These are phyloP conservation scores for Boletus coccyginus DNA, from an alignment of 768 basidiomycete genomes.

Conservation along the genomic window DNA sequence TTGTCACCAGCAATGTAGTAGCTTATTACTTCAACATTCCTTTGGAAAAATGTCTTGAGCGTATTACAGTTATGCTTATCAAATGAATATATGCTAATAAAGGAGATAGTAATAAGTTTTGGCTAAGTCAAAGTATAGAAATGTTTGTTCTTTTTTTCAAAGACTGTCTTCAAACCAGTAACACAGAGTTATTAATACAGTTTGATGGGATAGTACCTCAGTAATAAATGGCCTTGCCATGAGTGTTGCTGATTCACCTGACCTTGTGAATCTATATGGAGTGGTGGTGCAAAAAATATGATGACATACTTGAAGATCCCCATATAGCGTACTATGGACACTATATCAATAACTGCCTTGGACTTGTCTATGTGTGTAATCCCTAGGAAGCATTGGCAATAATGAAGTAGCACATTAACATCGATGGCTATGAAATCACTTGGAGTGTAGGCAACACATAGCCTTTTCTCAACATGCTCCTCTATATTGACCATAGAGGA, in stretches of 20 bases:
- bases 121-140: too few relatives aligned
- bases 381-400: background rate
- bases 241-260: conserved; percentile 2
- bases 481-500: background rate
- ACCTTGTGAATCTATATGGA: conserved; percentile 10
- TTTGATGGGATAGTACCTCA: background rate
- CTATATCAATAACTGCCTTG: too few relatives aligned
- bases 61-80: background rate
- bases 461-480: conserved; percentile 2
- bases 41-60: background rate
- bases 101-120: too few relatives aligned
- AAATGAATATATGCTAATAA: too few relatives aligned
- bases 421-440: background rate
- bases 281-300: too few relatives aligned
- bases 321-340: too few relatives aligned
- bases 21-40: conserved; percentile 1
- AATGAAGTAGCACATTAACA: background rate
- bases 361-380: too few relatives aligned
- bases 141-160: too few relatives aligned
- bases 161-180: too few relatives aligned
- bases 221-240: conserved; percentile 1
- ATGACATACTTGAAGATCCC: too few relatives aligned
- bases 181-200: background rate
- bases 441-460: background rate
- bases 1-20: background rate